phyloP scores from a whole-genome alignment of 257 asterid species.

The Catharanthus roseus region DNA sequence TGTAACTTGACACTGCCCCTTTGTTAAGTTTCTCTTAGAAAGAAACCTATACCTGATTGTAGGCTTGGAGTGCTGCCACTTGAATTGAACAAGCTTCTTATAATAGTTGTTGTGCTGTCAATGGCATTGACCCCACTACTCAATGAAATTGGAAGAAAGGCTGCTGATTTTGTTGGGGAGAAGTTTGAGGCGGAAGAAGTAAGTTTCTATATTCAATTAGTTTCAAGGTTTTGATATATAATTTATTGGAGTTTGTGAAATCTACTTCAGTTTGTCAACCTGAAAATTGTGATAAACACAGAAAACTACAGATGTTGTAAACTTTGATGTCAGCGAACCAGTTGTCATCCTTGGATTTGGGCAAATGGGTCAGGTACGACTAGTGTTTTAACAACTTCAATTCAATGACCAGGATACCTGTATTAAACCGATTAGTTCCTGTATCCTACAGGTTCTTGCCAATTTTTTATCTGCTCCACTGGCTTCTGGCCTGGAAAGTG shows the following conservation, averaged over 20 bases:
- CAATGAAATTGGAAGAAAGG: constrained; percentile 80
- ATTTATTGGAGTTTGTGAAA: no score
- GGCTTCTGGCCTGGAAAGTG: constrained; percentile 68
- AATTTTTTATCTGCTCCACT: constrained; percentile 82
- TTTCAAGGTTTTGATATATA: constrained; percentile 5
- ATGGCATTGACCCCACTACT: constrained; percentile 97
- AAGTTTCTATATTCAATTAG: constrained; percentile 27
- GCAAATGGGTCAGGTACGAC: constrained; percentile 85
- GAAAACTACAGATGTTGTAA: constrained; percentile 53
- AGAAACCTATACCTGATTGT: constrained; percentile 21
- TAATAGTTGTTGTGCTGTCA: constrained; percentile 93
- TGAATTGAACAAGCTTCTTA: constrained; percentile 95
- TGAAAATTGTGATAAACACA: constrained; percentile 32
- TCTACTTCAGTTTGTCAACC: constrained; percentile 18
- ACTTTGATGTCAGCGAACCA: constrained; percentile 79
- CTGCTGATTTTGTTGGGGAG: constrained; percentile 60
- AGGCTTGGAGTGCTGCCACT: constrained; percentile 99
- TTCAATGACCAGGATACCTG: neutral
- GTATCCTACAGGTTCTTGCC: constrained; percentile 70
- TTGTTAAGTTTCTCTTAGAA: constrained; percentile 10
- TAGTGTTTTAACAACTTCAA: neutral
- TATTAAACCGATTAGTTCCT: constrained; percentile 20
- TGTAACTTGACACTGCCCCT: constrained; percentile 5
- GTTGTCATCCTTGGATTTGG: constrained; percentile 96
- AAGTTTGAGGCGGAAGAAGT: constrained; percentile 59